phyloP scores from a whole-genome alignment of 495 filamentous ascomycete species.

The Chaetomidium leptoderma region DNA sequence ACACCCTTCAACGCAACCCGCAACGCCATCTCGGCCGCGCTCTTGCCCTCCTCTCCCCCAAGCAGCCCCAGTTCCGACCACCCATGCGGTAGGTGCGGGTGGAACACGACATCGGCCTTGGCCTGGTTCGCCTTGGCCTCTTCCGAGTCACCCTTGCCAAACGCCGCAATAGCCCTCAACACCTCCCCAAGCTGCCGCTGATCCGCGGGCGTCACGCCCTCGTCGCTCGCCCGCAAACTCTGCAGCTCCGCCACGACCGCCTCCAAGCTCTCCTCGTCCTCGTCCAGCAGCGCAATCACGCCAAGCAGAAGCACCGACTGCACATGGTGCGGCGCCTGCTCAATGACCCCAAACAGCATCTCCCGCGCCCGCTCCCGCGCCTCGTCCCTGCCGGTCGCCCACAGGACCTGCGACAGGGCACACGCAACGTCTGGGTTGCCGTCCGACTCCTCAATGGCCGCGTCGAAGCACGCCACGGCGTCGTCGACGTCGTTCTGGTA shows the following conservation, averaged over 20 bases:
- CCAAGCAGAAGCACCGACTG: conserved; percentile 75
- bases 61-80: conserved; percentile 68
- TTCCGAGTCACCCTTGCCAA: conserved; percentile 29
- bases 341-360: conserved; percentile 72
- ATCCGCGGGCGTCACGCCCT: conserved; percentile 37
- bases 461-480: conserved; percentile 73
- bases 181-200: conserved; percentile 47
- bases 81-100: conserved; percentile 67
- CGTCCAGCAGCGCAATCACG: conserved; percentile 74
- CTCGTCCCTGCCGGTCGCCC: conserved; percentile 77
- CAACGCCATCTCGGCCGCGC: conserved; percentile 75
- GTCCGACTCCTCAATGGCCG: conserved; percentile 72
- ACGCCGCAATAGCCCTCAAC: conserved; percentile 39
- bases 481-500: conserved; percentile 57
- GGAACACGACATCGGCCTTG: conserved; percentile 68
- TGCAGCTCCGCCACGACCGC: conserved; percentile 78
- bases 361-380: conserved; percentile 71
- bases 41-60: conserved; percentile 41
- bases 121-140: conserved; percentile 49
- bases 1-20: conserved; percentile 67
- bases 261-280: conserved; percentile 69
- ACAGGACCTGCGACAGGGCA: conserved; percentile 82
- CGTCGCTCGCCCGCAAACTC: conserved; percentile 59
- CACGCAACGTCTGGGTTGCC: conserved; percentile 82
- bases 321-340: conserved; percentile 66